Percentiles rank a stretch among this genome's conserved stretches.
These are phyloP conservation scores for Condylostoma magnum DNA, from an alignment of 169 alveolate species.

Conservation along the genomic window DNA sequence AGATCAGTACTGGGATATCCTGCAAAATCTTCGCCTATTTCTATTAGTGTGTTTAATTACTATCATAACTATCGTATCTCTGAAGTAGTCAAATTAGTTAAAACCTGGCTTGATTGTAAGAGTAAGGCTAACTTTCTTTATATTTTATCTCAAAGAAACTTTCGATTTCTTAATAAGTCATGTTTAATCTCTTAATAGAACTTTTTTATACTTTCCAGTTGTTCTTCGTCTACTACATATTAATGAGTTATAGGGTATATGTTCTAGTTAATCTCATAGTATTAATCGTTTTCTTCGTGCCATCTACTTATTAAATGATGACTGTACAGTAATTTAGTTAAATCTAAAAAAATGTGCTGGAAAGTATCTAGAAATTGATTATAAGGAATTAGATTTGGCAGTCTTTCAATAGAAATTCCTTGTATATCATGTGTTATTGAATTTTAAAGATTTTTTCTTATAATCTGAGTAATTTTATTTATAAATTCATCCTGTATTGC, in stretches of 20 bases:
- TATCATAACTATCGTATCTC: background rate
- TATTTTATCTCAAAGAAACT: constrained; percentile 19
- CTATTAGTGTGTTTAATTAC: constrained; percentile 10
- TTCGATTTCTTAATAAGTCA: constrained; percentile 1
- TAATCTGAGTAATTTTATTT: background rate
- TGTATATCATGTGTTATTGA: background rate
- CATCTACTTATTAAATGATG: constrained; percentile 21
- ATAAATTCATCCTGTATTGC: constrained; percentile 29
- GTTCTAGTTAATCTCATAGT: background rate
- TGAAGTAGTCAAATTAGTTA: background rate
- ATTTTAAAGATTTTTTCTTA: background rate
- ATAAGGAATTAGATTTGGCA: background rate
- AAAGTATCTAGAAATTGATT: background rate
- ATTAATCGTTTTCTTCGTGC: constrained; percentile 27
- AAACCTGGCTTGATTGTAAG: background rate
- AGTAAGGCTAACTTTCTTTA: constrained; percentile 1
- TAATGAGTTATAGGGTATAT: constrained; percentile 9
- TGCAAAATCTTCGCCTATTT: constrained; percentile 28
- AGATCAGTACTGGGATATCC: constrained; percentile 4
- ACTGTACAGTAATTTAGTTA: constrained; percentile 1
- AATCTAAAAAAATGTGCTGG: background rate
- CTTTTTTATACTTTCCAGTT: background rate
- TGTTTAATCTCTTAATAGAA: background rate
- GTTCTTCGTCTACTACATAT: background rate
- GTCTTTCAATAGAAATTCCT: background rate